Evolutionary conservation across 1,284 basidiomycete species (phyloP), one percentile per base, ranked within the genome.

Genomic region (Ustilago curta): DNA sequence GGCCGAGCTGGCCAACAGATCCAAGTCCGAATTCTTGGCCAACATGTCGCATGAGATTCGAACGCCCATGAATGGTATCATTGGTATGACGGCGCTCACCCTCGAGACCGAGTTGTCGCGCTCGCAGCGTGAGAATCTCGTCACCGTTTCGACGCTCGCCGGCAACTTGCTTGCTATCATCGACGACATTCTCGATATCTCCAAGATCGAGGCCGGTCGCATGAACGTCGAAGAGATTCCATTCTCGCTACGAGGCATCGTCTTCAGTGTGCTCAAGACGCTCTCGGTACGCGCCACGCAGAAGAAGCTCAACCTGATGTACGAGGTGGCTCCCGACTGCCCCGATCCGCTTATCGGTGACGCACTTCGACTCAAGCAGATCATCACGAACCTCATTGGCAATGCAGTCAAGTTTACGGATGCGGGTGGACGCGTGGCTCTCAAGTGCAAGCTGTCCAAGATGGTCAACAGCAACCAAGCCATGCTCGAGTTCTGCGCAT

Each of bases 151-250:
- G 83, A 95, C 92, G 76, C 88, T 99, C 84, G 97, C 97, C 0
- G 90, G 93, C 68, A 96, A 94, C 29, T 87, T 99, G 78, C 88
- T 99, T 60, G 89, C 97, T 80, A 99, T 99, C 86, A 99, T 99
- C 78, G 82, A 85, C 60, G 83, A 84, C 63, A 84, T 84, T 47
- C 72, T 84, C 53, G 83, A 84, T 56, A 84, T 84, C 57, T 82
- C 80, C 68, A 84, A 84, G 78, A 84, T 84, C 60, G 96, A 99
- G 87, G 96, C 96, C 48, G 97, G 97, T 66, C 91, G 97, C 21
- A 99, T 99, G 97, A 98, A 95, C 4, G 97, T 99, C 91, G 97
- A 99, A 86, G 93, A 95, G 66, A 95, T 98, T 39, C 93, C 95
- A 0, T 99, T 96, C 87, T 98, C 95, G n/a, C 89, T 98, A 32